Evolutionary conservation across 495 filamentous ascomycete species (phyloP).

Genomic region (Aspergillus indologenus): DNA sequence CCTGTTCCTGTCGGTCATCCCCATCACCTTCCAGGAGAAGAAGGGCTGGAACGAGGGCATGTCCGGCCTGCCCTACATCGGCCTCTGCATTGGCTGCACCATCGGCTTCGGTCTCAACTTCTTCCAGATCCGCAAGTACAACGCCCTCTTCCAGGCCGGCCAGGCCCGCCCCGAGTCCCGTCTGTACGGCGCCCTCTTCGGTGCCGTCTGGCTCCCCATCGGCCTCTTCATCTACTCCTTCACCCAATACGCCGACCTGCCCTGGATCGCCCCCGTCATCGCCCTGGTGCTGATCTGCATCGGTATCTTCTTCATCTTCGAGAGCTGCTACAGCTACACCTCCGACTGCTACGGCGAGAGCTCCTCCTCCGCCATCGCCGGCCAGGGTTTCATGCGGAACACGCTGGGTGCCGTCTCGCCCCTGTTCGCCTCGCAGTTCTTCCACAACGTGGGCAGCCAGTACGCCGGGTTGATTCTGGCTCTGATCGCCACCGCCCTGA

Average conservation of each 20-base stretch:
- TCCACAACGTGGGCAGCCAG: slow-evolving; percentile 42
- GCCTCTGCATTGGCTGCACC: slow-evolving; percentile 61
- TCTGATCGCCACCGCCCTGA: slow-evolving; percentile 37
- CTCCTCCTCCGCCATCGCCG: slow-evolving; percentile 46
- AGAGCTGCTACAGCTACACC: slow-evolving; percentile 44
- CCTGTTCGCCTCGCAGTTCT: slow-evolving; percentile 48
- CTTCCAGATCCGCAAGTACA: slow-evolving; percentile 56
- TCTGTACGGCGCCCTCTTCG: slow-evolving; percentile 61
- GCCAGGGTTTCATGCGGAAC: slow-evolving; percentile 49
- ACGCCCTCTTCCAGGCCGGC: slow-evolving; percentile 57
- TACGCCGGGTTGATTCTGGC: slow-evolving; percentile 45
- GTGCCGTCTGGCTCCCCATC: slow-evolving; percentile 66
- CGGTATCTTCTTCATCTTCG: slow-evolving; percentile 51
- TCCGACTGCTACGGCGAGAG: slow-evolving; percentile 45
- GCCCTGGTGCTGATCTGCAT: slow-evolving; percentile 43
- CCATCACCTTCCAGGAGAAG: slow-evolving; percentile 69
- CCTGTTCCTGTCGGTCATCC: slow-evolving; percentile 71
- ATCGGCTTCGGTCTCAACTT: slow-evolving; percentile 58
- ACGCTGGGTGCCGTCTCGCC: slow-evolving; percentile 50
- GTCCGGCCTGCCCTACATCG: slow-evolving; percentile 73
- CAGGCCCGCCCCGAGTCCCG: slow-evolving; percentile 47
- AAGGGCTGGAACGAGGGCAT: slow-evolving; percentile 63
- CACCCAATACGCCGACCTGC: slow-evolving; percentile 60
- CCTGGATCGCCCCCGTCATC: slow-evolving; percentile 64
- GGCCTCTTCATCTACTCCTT: slow-evolving; percentile 80